Evolutionary conservation across 2,329 filamentous ascomycete genomes (phyloP).

Genomic region (Tolypocladium ophioglossoides): DNA sequence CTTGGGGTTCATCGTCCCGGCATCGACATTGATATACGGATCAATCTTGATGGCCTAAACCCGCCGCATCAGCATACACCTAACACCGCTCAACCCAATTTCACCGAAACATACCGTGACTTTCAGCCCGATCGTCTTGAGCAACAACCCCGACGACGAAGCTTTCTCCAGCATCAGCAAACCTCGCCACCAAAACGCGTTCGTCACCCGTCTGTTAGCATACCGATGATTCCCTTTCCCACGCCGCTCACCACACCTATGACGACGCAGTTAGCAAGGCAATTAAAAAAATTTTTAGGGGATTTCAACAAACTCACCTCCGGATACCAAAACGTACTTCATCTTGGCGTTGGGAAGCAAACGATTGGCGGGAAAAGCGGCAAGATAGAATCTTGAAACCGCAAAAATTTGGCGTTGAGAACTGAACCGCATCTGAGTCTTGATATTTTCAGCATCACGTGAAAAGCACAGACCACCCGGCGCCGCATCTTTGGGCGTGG

Average conservation of each 20-base stretch:
- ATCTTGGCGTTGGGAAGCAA: conserved; percentile 34
- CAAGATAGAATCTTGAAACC: conserved; percentile 1
- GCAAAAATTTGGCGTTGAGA: not conserved
- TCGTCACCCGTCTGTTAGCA: not conserved
- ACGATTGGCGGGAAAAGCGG: conserved; percentile 1
- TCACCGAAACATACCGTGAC: conserved; percentile 8
- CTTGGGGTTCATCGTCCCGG: conserved; percentile 16
- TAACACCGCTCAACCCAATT: not conserved
- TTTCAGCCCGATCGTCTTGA: conserved; percentile 15
- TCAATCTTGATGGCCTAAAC: conserved; percentile 26
- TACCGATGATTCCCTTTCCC: conserved; percentile 29
- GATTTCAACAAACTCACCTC: conserved; percentile 38
- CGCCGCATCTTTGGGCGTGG: not conserved
- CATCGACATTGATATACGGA: conserved; percentile 34
- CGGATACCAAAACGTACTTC: conserved; percentile 75
- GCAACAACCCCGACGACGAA: conserved; percentile 54
- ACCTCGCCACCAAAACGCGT: not conserved
- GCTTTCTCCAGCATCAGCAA: conserved; percentile 26
- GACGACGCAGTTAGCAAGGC: not conserved
- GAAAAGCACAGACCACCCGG: not conserved
- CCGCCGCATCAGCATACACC: not conserved
- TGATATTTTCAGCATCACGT: conserved; percentile 1
- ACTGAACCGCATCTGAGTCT: not conserved
- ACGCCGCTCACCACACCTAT: conserved; percentile 33
- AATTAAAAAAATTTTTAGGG: conserved; percentile 17